Evolutionary conservation across 768 basidiomycete species (phyloP).

Genomic region (Pseudohyphozyma bogoriensis): DNA sequence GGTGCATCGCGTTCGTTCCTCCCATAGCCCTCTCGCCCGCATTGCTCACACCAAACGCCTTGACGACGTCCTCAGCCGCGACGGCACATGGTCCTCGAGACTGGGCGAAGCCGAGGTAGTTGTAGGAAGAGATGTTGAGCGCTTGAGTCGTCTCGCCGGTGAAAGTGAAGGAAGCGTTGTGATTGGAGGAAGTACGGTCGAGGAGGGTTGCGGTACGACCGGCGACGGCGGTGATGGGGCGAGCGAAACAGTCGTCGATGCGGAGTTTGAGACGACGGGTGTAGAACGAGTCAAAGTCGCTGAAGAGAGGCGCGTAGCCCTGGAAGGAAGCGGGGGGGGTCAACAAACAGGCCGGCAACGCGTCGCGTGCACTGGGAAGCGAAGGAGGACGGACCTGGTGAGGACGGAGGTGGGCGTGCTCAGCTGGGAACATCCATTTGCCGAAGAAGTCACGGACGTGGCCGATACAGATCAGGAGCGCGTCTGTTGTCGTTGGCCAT

Average conservation of each 20-base stretch:
- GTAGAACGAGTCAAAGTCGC: slow-evolving; percentile 97
- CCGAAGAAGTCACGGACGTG: slow-evolving; percentile 93
- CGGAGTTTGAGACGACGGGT: slow-evolving; percentile 88
- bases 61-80: slow-evolving; percentile 73
- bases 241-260: slow-evolving; percentile 89
- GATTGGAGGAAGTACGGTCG: slow-evolving; percentile 72
- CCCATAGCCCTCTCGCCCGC: slow-evolving; percentile 71
- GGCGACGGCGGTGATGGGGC: slow-evolving; percentile 87
- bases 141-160: slow-evolving; percentile 72
- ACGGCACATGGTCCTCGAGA: slow-evolving; percentile 87
- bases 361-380: too few relatives aligned
- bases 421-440: slow-evolving; percentile 59
- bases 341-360: slow-evolving; percentile 2
- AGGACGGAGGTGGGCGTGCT: slow-evolving; percentile 74
- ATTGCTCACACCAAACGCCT: slow-evolving; percentile 66
- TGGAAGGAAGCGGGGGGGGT: slow-evolving; percentile 35
- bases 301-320: slow-evolving; percentile 94
- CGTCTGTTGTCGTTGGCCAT: slow-evolving; percentile 47
- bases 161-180: slow-evolving; percentile 48
- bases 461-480: slow-evolving; percentile 81
- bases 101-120: slow-evolving; percentile 97
- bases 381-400: slow-evolving; percentile 53
- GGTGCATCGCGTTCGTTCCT: slow-evolving; percentile 77
- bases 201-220: slow-evolving; percentile 80
- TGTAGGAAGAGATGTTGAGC: slow-evolving; percentile 95